Evolutionary conservation across 257 asterid species (phyloP), one percentile per base, ranked within the genome.

Genomic region (Pogostemon cablin): DNA sequence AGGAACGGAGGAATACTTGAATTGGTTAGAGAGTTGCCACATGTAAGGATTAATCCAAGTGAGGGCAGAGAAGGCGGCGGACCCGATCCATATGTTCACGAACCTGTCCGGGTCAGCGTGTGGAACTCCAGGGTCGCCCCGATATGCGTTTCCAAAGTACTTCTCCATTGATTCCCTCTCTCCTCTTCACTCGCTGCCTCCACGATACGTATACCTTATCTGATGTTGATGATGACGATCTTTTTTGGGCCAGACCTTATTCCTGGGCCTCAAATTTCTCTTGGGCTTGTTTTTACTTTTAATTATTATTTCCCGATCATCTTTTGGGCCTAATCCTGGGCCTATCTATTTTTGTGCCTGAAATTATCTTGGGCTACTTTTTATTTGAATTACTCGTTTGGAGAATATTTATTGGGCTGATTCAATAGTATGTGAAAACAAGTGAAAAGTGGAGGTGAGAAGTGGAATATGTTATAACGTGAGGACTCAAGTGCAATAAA

Each of bases 121-220:
- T 5, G 98, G 97, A 0, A 93, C 90, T 9, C 98, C 97, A 50
- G 92, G 96, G 90, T 91, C 97, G 17, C 99, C 99, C 80, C 96
- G 81, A 67, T 93, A 93, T 1, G 98, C 90, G 71, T 87, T 91
- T 41, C 96, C 98, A 7, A 93, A 87, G 85, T 85, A 91, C 84
- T 93, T 89, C 87, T 93, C 99, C 99, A 93, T 90, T 66, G 20
- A 5, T 42, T 17, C 62, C 4, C 39, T 35, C 67, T 6, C 47
- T 9, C 41, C 9, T 6, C 62, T 11, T 56, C 77, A 3, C 65
- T 41, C 39, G 5, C 57, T 34, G 10, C 15, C 50, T 12, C 38
- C 9, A n/a, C 44, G 8, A 25, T 7, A 37, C 5, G 20, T 67
- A 10, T 58, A 52, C 62, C 75, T 79, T 83, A 77, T 79, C 88